Conservation (phyloP, 2,329 filamentous ascomycete species). For the Whalleya microplaca region DNA sequence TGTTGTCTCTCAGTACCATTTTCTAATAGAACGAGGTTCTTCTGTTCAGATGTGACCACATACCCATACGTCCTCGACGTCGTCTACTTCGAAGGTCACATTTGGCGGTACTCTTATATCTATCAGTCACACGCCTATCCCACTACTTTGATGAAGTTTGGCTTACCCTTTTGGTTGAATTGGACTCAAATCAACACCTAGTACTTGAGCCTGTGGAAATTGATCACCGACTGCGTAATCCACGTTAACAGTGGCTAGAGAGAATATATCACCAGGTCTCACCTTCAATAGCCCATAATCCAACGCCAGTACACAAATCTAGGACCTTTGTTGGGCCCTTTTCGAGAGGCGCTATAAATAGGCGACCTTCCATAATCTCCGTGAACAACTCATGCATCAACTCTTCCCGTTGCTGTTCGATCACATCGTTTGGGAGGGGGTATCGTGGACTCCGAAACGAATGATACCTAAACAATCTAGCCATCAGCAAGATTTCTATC, state of each 20-base stretch:
- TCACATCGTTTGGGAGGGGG: conserved; percentile 45
- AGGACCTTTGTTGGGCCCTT: conserved; percentile 23
- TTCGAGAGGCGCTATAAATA: conserved; percentile 23
- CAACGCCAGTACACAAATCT: conserved; percentile 26
- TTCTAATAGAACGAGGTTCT: not conserved
- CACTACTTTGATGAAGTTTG: not conserved
- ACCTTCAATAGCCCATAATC: conserved; percentile 26
- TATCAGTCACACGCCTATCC: not conserved
- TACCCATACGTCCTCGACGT: conserved; percentile 30
- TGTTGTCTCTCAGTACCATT: not conserved
- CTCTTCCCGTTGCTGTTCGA: conserved; percentile 46
- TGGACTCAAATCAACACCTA: conserved; percentile 29
- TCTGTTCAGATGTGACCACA: conserved; percentile 4
- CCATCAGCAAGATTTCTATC: not conserved
- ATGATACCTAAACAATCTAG: conserved; percentile 37
- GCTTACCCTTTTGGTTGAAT: conserved; percentile 30
- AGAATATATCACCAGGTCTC: not conserved
- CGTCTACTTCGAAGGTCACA: conserved; percentile 30
- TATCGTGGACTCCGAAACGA: conserved; percentile 41
- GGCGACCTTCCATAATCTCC: conserved; percentile 36
- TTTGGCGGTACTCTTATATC: conserved; percentile 27
- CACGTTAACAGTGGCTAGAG: conserved; percentile 12
- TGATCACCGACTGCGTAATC: conserved; percentile 24
- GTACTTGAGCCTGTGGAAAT: conserved; percentile 22
- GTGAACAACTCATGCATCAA: conserved; percentile 44